Percentiles rank a stretch among this genome's conserved stretches.
These are phyloP conservation scores for Sporothrix sp. DNA, from an alignment of 2,329 filamentous ascomycete species.

Conservation along the genomic window DNA sequence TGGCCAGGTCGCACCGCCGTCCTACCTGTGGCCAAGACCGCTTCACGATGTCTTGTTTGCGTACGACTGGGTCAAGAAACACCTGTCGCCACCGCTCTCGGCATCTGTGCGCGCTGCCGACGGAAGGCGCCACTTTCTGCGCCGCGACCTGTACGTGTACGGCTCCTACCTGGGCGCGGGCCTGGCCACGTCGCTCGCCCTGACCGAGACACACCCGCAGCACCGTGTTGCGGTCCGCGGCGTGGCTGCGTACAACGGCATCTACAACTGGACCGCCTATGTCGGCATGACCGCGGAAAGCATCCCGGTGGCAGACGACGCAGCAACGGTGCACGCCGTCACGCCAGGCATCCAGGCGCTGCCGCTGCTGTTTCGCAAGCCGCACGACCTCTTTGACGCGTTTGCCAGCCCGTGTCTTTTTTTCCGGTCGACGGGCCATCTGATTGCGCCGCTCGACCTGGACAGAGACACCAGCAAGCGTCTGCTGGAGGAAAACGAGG, in stretches of 20 bases:
- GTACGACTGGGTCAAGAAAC: constrained; percentile 42
- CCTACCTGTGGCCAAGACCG: constrained; percentile 43
- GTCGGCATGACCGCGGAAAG: constrained; percentile 18
- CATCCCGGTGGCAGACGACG: constrained; percentile 18
- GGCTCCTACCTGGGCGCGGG: constrained; percentile 49
- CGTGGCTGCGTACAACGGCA: constrained; percentile 46
- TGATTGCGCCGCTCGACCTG: constrained; percentile 30
- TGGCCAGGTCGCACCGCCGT: constrained; percentile 11
- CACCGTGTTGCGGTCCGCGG: constrained; percentile 40
- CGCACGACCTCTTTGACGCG: constrained; percentile 45
- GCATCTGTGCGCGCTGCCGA: not conserved
- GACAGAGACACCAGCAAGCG: constrained; percentile 9
- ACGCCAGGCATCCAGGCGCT: constrained; percentile 19
- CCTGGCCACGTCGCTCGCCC: constrained; percentile 45
- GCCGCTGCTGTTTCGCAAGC: constrained; percentile 36
- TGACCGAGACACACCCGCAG: constrained; percentile 43
- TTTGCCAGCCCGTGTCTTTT: constrained; percentile 51
- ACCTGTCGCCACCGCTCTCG: constrained; percentile 29
- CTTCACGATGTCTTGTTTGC: constrained; percentile 46
- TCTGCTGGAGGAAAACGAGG: constrained; percentile 1
- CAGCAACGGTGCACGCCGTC: constrained; percentile 27
- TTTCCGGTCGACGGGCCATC: constrained; percentile 44
- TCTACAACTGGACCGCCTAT: constrained; percentile 57
- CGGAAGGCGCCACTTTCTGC: constrained; percentile 16
- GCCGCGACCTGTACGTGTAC: constrained; percentile 40